phyloP scores from a whole-genome alignment of 225 moss, liverwort and hornwort genomes.

The Sphagnum tenellum region DNA sequence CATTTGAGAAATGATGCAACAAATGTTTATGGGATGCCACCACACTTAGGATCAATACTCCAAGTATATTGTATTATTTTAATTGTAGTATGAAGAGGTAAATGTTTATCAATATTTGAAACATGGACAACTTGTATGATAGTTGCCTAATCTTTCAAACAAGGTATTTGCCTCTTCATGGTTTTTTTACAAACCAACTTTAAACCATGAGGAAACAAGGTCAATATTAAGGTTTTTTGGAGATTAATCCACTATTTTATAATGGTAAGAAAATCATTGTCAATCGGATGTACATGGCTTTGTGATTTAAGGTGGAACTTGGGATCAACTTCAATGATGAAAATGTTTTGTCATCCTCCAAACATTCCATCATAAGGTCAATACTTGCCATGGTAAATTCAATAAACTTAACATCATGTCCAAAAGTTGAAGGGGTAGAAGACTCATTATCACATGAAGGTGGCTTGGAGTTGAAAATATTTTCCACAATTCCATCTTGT shows the following conservation, averaged over 20 bases:
- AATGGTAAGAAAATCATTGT: background rate
- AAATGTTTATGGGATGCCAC: background rate
- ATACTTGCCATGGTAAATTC: too few relatives aligned
- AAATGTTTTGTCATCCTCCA: background rate
- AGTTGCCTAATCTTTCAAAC: too few relatives aligned
- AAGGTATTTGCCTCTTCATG: background rate
- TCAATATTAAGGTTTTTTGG: background rate
- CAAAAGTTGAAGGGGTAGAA: background rate
- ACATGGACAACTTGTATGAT: background rate
- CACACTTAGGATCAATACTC: background rate
- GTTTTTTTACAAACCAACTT: background rate
- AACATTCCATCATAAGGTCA: too few relatives aligned
- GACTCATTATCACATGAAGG: background rate
- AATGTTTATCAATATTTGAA: background rate
- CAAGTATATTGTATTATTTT: background rate
- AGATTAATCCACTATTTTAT: background rate
- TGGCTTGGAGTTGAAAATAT: background rate
- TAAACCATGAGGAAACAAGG: background rate
- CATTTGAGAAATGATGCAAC: background rate
- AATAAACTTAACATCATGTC: background rate
- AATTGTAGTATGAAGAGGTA: background rate
- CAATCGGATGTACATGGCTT: background rate
- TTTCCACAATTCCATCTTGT: background rate
- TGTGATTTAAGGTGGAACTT: background rate
- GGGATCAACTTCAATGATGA: conserved; percentile 1